Evolutionary conservation across 768 basidiomycete species (phyloP).

Genomic region (Naematelia encephala): DNA sequence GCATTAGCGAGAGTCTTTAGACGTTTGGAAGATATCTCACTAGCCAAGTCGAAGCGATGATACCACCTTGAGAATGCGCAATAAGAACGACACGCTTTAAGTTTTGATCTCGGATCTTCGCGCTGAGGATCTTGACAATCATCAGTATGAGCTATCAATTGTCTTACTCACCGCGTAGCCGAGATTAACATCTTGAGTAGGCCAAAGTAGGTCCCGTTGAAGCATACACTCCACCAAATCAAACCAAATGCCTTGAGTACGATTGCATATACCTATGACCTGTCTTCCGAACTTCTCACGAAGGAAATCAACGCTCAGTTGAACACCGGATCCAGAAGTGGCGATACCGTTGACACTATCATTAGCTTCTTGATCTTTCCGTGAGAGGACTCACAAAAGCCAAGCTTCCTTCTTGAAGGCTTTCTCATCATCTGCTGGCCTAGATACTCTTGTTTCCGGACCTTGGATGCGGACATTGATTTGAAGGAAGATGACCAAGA

Average conservation of each 20-base stretch:
- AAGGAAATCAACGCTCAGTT: conserved; percentile 27
- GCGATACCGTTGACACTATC: conserved; percentile 36
- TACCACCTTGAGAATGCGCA: conserved; percentile 42
- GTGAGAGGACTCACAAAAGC: conserved; percentile 28
- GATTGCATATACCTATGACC: conserved; percentile 37
- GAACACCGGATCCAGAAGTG: conserved; percentile 25
- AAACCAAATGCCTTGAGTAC: conserved; percentile 37
- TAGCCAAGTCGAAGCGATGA: conserved; percentile 33
- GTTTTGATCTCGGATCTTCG: conserved; percentile 16
- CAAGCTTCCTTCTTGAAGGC: conserved; percentile 23
- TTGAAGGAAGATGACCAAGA: background rate
- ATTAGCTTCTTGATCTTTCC: background rate
- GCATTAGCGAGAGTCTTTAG: background rate
- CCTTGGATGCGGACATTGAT: conserved; percentile 10
- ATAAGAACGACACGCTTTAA: conserved; percentile 39
- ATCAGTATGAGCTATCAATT: background rate
- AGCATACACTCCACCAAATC: conserved; percentile 40
- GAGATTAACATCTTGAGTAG: conserved; percentile 19
- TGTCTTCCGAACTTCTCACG: conserved; percentile 25
- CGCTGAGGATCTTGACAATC: conserved; percentile 8
- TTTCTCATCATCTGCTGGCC: conserved; percentile 1
- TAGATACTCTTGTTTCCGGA: background rate
- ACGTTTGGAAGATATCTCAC: conserved; percentile 9
- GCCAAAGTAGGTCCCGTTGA: conserved; percentile 35
- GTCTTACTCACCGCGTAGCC: conserved; percentile 24